phyloP scores from a whole-genome alignment of 2,329 filamentous ascomycete genomes.

The Colletotrichum scovillei region DNA sequence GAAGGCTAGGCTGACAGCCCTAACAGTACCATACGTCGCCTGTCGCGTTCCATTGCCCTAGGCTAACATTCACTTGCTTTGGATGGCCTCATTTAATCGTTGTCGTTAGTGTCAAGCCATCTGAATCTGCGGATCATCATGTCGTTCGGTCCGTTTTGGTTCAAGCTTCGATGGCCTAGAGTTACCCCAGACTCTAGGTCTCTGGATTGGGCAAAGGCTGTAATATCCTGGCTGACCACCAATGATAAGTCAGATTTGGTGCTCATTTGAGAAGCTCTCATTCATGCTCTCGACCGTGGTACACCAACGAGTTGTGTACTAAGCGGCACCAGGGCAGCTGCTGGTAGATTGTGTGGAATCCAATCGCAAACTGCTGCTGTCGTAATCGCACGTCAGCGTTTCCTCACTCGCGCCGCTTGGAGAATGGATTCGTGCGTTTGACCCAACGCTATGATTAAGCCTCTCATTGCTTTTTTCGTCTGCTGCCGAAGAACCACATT shows the following conservation, averaged over 20 bases:
- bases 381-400: not conserved
- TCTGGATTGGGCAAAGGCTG: not conserved
- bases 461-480: constrained; percentile 25
- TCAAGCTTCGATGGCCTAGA: constrained; percentile 5
- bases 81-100: not conserved
- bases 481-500: not conserved
- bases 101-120: not conserved
- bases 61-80: not conserved
- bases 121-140: constrained; percentile 1
- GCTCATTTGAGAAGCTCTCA: not conserved
- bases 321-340: not conserved
- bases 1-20: not conserved
- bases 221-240: not conserved
- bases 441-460: not conserved
- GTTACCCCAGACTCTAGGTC: not conserved
- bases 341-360: not conserved
- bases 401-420: not conserved
- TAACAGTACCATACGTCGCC: constrained; percentile 7
- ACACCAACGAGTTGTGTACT: not conserved
- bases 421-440: not conserved
- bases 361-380: not conserved
- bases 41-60: not conserved
- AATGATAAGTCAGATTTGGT: not conserved
- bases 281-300: not conserved
- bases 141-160: not conserved